Evolutionary conservation across 2,329 filamentous ascomycete species (phyloP).

Genomic region (Lasiodiplodia sp.): DNA sequence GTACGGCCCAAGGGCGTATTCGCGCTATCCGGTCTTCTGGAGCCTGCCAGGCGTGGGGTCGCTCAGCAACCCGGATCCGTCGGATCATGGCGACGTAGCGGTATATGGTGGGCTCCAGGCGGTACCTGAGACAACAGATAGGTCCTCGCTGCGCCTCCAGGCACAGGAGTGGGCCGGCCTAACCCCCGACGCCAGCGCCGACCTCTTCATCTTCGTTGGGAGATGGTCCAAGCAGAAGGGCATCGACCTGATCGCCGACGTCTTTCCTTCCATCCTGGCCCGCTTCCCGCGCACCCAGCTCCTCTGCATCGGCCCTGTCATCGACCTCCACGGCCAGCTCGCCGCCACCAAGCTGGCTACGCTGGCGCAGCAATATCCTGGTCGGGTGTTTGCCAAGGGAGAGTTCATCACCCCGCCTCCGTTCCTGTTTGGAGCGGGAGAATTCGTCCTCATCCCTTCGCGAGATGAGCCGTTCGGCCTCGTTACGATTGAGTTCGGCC

Average conservation of each 20-base stretch:
- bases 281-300: conserved; percentile 66
- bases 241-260: conserved; percentile 73
- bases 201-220: conserved; percentile 73
- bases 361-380: conserved; percentile 71
- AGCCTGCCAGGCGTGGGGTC: conserved; percentile 66
- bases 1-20: conserved; percentile 72
- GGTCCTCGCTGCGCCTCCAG: conserved; percentile 44
- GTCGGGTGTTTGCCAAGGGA: conserved; percentile 71
- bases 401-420: conserved; percentile 71
- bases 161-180: conserved; percentile 73
- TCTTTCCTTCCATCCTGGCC: conserved; percentile 70
- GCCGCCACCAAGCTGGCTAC: conserved; percentile 69
- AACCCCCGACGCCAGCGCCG: conserved; percentile 64
- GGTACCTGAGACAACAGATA: too few species aligned
- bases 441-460: conserved; percentile 73
- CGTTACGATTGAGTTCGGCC: conserved; percentile 72
- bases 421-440: conserved; percentile 72
- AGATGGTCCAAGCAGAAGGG: conserved; percentile 75
- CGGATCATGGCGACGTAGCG: conserved; percentile 62
- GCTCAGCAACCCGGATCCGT: conserved; percentile 70
- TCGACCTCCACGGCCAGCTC: conserved; percentile 73
- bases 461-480: conserved; percentile 74
- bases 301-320: conserved; percentile 69
- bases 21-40: conserved; percentile 75
- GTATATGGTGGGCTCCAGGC: too few species aligned